Percentiles rank a stretch among this genome's conserved stretches.
Conservation (phyloP, 768 basidiomycete species). For the Hypsizygus marmoreus region DNA sequence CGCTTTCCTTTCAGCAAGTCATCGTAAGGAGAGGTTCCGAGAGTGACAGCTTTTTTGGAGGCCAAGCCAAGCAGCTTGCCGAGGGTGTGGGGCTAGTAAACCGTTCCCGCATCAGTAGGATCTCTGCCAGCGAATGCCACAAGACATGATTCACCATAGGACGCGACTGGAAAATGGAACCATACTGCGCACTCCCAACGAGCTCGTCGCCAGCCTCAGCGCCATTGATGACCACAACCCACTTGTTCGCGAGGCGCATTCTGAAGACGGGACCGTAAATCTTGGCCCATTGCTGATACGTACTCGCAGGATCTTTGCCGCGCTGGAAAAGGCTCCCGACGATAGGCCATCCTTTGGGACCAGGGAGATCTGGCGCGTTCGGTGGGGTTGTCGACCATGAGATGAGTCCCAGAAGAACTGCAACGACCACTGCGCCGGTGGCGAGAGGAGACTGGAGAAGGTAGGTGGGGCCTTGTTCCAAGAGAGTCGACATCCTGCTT, state of each 20-base stretch:
- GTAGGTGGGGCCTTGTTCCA: too few relatives aligned
- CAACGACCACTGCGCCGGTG: neutral
- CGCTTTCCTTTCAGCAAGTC: constrained; percentile 15
- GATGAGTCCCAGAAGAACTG: neutral
- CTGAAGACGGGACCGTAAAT: constrained; percentile 19
- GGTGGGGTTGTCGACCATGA: constrained; percentile 10
- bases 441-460: too few relatives aligned
- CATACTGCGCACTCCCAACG: constrained; percentile 13
- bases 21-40: constrained; percentile 19
- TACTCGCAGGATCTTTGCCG: constrained; percentile 16
- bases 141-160: constrained; percentile 15
- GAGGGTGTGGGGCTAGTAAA: constrained; percentile 10
- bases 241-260: constrained; percentile 15
- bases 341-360: constrained; percentile 18
- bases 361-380: constrained; percentile 14
- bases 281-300: constrained; percentile 17
- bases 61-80: constrained; percentile 10
- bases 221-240: constrained; percentile 15
- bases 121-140: too few relatives aligned
- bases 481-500: too few relatives aligned
- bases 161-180: constrained; percentile 15
- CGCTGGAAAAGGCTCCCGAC: constrained; percentile 18
- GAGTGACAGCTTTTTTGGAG: constrained; percentile 15
- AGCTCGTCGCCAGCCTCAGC: constrained; percentile 17
- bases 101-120: neutral